Percentiles rank a stretch among this genome's conserved stretches.
phyloP scores from a whole-genome alignment of 2,329 filamentous ascomycete species.

The Alternaria ventricosa region DNA sequence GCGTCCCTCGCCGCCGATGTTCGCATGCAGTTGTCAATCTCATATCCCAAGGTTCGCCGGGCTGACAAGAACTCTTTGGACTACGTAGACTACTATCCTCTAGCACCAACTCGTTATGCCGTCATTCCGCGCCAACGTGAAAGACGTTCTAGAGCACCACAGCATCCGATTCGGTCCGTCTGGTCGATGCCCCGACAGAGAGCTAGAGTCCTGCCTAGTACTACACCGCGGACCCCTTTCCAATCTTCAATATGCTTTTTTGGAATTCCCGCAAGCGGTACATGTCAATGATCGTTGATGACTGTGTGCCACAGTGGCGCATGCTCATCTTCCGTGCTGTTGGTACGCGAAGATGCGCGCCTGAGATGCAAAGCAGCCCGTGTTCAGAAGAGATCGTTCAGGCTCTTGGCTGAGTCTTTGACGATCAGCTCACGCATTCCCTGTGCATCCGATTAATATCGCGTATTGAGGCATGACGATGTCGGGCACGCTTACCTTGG shows the following conservation, averaged over 20 bases:
- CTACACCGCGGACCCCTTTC: slow-evolving; percentile 15
- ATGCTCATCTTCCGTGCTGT: slow-evolving; percentile 19
- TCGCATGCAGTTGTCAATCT: slow-evolving; percentile 6
- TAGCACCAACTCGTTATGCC: not conserved
- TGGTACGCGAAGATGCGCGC: not conserved
- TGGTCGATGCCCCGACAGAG: slow-evolving; percentile 9
- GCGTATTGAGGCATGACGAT: slow-evolving; percentile 15
- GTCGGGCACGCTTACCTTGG: slow-evolving; percentile 66
- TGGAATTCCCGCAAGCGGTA: slow-evolving; percentile 27
- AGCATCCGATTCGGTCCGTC: slow-evolving; percentile 10
- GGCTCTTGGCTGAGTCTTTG: slow-evolving; percentile 89
- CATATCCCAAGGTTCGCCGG: not conserved
- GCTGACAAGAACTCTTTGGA: slow-evolving; percentile 2
- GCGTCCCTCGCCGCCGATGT: slow-evolving; percentile 14
- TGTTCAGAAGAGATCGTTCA: slow-evolving; percentile 78
- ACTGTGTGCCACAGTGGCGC: slow-evolving; percentile 49
- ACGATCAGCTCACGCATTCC: slow-evolving; percentile 95
- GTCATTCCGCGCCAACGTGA: not conserved
- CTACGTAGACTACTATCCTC: not conserved
- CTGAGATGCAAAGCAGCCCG: not conserved
- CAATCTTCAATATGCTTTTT: slow-evolving; percentile 11
- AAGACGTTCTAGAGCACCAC: slow-evolving; percentile 2
- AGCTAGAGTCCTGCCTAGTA: slow-evolving; percentile 16
- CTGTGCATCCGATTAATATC: slow-evolving; percentile 55
- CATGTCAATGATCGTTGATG: slow-evolving; percentile 28